A percentile compares a stretch with the other conserved stretches of the same genome.
phyloP scores from a whole-genome alignment of 2,329 filamentous ascomycete species.

The Myriosclerotinia duriaeana region DNA sequence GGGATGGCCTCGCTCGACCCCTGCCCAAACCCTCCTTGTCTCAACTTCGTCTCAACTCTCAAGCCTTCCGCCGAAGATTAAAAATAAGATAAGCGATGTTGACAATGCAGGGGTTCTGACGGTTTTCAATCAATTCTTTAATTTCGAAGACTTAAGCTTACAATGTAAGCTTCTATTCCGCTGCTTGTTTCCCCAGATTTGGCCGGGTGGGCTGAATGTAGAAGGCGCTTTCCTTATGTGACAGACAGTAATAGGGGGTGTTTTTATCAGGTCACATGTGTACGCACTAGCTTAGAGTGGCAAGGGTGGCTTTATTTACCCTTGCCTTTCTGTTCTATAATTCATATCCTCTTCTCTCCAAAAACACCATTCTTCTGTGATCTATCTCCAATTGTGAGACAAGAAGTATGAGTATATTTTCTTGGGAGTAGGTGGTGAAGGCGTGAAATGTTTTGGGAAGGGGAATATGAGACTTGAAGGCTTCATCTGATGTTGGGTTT shows the following conservation, averaged over 20 bases:
- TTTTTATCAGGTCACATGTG: no score
- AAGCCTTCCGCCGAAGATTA: background rate
- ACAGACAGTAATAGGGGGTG: no score
- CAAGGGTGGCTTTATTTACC: no score
- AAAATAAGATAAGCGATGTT: slow-evolving; percentile 17
- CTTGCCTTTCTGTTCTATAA: no score
- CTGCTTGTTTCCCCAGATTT: slow-evolving; percentile 23
- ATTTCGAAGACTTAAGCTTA: slow-evolving; percentile 15
- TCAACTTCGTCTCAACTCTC: slow-evolving; percentile 24
- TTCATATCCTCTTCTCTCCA: no score
- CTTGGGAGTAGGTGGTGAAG: background rate
- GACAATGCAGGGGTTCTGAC: background rate
- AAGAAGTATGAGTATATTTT: background rate
- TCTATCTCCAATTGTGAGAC: background rate
- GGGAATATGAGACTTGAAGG: slow-evolving; percentile 9
- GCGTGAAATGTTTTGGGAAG: slow-evolving; percentile 1
- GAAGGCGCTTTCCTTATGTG: no score
- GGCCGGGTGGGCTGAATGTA: background rate
- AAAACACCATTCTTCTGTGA: no score
- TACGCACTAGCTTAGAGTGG: no score
- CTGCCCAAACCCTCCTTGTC: slow-evolving; percentile 19
- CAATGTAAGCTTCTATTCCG: slow-evolving; percentile 4
- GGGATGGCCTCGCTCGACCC: background rate
- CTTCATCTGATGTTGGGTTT: slow-evolving; percentile 19
- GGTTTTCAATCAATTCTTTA: background rate